Evolutionary conservation across 83 land plant genomes (phyloP), one percentile per base, ranked within the genome.

Genomic region (Picea abies): DNA sequence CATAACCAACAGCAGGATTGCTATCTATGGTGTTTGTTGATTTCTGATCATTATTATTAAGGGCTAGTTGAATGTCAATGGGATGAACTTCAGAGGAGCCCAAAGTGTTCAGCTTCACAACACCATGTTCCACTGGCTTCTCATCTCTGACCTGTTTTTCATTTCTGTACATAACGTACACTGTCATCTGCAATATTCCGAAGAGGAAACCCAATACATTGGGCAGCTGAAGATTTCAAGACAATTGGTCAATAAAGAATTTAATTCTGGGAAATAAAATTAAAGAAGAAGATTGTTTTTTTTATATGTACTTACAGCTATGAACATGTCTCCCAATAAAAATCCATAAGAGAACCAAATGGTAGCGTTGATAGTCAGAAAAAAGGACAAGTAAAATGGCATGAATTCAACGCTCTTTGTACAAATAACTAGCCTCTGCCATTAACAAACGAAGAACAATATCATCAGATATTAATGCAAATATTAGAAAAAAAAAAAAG

Each of bases 351-450:
- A 67, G 14, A 87, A 87, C 91, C 91, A 89, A n/a, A 78, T 78
- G 20, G 83, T 82, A 0, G 89, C 89, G 67, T 80, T 87, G 4
- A 89, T 61, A 35, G 87, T 84, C 35, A 89, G 91, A 79, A 87
- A 89, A 32, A 89, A 83, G 7, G 91, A 89, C 52, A 89, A 66
- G 41, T 44, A 32, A 67, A 89, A 86, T 0, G 91, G 91, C 89
- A 89, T 86, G 82, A 84, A 89, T 63, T 89, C 91, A 37, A 87
- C 91, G 56, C 89, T 89, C 76, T 71, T 87, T 12, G 91, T 89
- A 56, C 80, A 73, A 4, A 87, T 87, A 20, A 87, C 89, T 15
- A 67, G 71, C 63, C 81, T 71, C 87, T 87, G 70, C 49, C 39
- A 58, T 20, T 26, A 19, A 61, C 29, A 49, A 62, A 58, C n/a